phyloP scores from a whole-genome alignment of 257 asterid genomes.

The Solanum clarkiae region DNA sequence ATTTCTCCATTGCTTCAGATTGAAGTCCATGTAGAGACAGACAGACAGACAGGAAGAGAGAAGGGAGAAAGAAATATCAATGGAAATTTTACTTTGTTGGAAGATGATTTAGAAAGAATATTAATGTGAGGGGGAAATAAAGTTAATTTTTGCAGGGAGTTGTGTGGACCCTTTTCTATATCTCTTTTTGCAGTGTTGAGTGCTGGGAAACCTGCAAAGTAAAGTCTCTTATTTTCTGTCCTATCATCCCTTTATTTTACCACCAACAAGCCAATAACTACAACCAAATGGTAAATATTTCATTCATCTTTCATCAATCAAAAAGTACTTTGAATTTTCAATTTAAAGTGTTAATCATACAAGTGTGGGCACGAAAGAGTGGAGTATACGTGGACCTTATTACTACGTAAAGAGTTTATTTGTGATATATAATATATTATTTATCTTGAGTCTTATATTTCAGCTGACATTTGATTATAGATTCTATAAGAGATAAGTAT shows the following conservation, averaged over 20 bases:
- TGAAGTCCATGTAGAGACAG: conserved; percentile 48
- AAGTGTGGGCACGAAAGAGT: too few relatives aligned
- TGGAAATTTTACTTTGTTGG: background rate
- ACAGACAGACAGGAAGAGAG: background rate
- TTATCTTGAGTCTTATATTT: too few relatives aligned
- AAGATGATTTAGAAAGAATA: background rate
- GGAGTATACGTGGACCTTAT: too few relatives aligned
- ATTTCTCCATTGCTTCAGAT: conserved; percentile 69
- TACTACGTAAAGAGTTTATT: too few relatives aligned
- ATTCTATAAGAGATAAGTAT: too few relatives aligned
- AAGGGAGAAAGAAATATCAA: background rate
- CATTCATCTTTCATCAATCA: background rate
- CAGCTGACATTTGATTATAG: too few relatives aligned
- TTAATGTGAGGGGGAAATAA: background rate
- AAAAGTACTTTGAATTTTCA: too few relatives aligned
- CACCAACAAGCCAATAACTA: background rate
- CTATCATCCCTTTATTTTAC: background rate
- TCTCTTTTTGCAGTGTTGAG: background rate
- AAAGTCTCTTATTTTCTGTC: background rate
- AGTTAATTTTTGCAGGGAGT: background rate
- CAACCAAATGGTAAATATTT: background rate
- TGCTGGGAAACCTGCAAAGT: background rate
- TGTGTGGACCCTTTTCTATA: conserved; percentile 1
- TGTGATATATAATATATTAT: too few relatives aligned
- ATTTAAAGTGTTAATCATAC: too few relatives aligned